Evolutionary conservation across 1,284 basidiomycete genomes (phyloP).

Genomic region (Papiliotrema terrestris): DNA sequence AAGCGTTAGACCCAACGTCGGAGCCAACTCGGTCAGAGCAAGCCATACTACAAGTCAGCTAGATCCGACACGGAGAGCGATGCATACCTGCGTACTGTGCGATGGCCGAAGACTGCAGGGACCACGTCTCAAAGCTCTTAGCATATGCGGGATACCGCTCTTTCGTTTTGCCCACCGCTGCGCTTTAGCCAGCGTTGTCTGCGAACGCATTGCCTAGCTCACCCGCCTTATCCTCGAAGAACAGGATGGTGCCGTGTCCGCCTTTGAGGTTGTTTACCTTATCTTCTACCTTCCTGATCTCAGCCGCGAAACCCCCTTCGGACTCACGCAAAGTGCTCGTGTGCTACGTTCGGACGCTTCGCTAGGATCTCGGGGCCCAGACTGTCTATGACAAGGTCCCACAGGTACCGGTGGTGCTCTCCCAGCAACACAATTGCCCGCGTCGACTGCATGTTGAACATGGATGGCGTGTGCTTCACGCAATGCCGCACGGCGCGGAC

Average conservation of each 20-base stretch:
- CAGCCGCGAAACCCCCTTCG: background rate
- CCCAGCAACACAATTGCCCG: slow-evolving; percentile 7
- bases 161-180: slow-evolving; percentile 1
- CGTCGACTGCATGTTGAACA: slow-evolving; percentile 18
- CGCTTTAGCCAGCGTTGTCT: background rate
- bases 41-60: background rate
- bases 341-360: slow-evolving; percentile 10
- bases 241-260: slow-evolving; percentile 9
- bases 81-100: slow-evolving; percentile 7
- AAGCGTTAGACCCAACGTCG: slow-evolving; percentile 3
- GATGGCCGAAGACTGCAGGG: slow-evolving; percentile 9
- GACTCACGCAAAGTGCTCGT: slow-evolving; percentile 12
- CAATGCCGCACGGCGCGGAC: background rate
- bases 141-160: slow-evolving; percentile 9
- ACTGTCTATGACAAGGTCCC: slow-evolving; percentile 6
- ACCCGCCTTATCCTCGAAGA: slow-evolving; percentile 12
- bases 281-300: slow-evolving; percentile 1
- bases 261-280: slow-evolving; percentile 3
- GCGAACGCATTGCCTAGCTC: background rate
- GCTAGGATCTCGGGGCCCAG: slow-evolving; percentile 1
- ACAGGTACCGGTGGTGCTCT: slow-evolving; percentile 8
- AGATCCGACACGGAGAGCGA: too few relatives aligned
- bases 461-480: slow-evolving; percentile 9
- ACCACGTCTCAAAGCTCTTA: slow-evolving; percentile 4
- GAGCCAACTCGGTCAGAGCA: background rate